A percentile compares a stretch with the other conserved stretches of the same genome.
Conservation (phyloP, 1,139 yeast genomes). For the Lodderomyces theae region DNA sequence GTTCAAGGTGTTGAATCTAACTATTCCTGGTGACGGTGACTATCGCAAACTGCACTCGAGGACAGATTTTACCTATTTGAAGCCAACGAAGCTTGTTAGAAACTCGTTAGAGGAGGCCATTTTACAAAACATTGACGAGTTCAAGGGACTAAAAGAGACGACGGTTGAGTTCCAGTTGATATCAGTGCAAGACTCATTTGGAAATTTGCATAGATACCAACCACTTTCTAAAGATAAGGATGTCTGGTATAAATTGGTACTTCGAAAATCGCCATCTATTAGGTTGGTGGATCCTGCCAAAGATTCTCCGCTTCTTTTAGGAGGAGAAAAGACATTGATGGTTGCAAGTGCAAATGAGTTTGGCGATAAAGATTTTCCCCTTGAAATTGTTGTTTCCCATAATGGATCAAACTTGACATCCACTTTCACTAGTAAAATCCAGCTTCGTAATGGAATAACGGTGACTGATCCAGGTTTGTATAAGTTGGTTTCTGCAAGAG, state of each 20-base stretch:
- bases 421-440: conserved; percentile 31
- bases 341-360: conserved; percentile 21
- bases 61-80: conserved; percentile 23
- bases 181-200: conserved; percentile 71
- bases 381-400: conserved; percentile 34
- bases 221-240: conserved; percentile 45
- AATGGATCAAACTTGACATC: conserved; percentile 30
- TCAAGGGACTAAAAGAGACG: conserved; percentile 46
- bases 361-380: conserved; percentile 43
- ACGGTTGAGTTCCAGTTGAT: conserved; percentile 62
- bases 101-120: conserved; percentile 38
- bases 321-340: conserved; percentile 35
- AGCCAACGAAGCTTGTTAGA: conserved; percentile 26
- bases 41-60: conserved; percentile 2
- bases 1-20: conserved; percentile 23
- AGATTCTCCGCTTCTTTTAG: conserved; percentile 39
- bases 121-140: conserved; percentile 23
- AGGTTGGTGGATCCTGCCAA: conserved; percentile 34
- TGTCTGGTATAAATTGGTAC: conserved; percentile 51
- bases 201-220: conserved; percentile 60
- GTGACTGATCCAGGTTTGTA: conserved; percentile 65
- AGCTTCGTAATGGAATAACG: conserved; percentile 31
- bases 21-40: conserved; percentile 17
- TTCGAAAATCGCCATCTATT: conserved; percentile 63
- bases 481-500: conserved; percentile 47